phyloP scores from a whole-genome alignment of 2,329 filamentous ascomycete genomes.

The Aciculosporium take region DNA sequence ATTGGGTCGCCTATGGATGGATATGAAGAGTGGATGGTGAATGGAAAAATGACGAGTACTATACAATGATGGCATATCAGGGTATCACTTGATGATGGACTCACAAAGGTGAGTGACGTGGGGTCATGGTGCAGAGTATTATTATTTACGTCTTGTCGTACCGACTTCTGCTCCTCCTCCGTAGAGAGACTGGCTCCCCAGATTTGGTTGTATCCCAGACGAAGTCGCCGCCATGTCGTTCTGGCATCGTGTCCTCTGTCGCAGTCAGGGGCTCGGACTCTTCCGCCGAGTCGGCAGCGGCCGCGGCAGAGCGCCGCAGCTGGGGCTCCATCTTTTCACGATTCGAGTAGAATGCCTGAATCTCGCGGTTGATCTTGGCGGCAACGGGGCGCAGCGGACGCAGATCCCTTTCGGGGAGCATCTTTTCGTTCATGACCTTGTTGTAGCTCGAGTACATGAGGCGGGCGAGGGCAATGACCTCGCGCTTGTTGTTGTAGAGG shows the following conservation, averaged over 20 bases:
- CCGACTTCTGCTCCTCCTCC: too few relatives aligned
- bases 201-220: constrained; percentile 20
- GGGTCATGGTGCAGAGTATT: too few relatives aligned
- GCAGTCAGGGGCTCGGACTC: constrained; percentile 10
- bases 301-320: constrained; percentile 9
- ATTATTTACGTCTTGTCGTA: too few relatives aligned
- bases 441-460: constrained; percentile 31
- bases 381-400: constrained; percentile 18
- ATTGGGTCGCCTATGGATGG: neutral
- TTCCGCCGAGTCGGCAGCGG: neutral
- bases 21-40: neutral
- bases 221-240: constrained; percentile 12
- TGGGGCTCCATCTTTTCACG: constrained; percentile 22
- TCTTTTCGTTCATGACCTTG: constrained; percentile 26
- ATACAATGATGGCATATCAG: neutral
- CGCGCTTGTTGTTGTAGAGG: constrained; percentile 23
- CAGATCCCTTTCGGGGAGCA: constrained; percentile 22
- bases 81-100: neutral
- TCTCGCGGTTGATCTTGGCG: constrained; percentile 24
- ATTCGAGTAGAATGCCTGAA: constrained; percentile 20
- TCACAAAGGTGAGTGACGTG: too few relatives aligned
- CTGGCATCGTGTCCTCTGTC: constrained; percentile 3
- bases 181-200: neutral
- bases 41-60: neutral
- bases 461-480: constrained; percentile 30